Evolutionary conservation across 2,329 filamentous ascomycete species (phyloP), one percentile per base, ranked within the genome.

Genomic region (Diplodia seriata): DNA sequence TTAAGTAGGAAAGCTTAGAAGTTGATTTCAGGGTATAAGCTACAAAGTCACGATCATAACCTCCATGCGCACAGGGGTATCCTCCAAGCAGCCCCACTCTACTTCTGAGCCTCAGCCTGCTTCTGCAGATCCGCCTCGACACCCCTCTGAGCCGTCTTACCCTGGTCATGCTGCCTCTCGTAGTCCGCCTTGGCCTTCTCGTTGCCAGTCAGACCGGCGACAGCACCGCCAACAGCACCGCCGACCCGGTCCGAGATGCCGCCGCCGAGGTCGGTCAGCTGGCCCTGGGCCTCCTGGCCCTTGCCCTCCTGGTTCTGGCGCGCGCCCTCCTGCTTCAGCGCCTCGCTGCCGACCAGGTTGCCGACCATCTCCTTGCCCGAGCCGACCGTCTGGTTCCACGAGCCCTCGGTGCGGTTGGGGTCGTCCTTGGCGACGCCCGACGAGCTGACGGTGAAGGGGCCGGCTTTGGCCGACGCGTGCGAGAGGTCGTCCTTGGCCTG

Each of bases 361-460:
- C 94, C 94, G 0, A 95, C 71, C 4, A 89, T 83, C 78, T 97
- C 92, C 84, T 97, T 97, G 53, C 89, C 89, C 0, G 90, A 87
- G 64, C 94, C 94, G n/a, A 94, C 76, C 5, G 93, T 97, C 82
- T 97, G 94, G 83, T 97, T 92, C 89, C 91, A 96, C 20, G 85
- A 85, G 53, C 94, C 94, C 20, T 87, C 77, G 26, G 85, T 82
- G 71, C 93, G 91, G 77, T 94, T 84, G 12, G 89, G 83, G 79
- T 92, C 84, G 79, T 97, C 92, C 72, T 87, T 85, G 70, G 89
- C 86, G 59, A 91, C 90, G 57, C 92, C 92, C 0, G 88, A 86
- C 62, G 89, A 83, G 12, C 90, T 90, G 68, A 91, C 85, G 29
- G 89, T 87, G 76, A 89, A 83, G 69, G 90, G 89, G 4, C 91